A percentile compares a stretch with the other conserved stretches of the same genome.
These are phyloP conservation scores for Colletotrichum ledebouriae DNA, from an alignment of 2,329 filamentous ascomycete species.

Conservation along the genomic window DNA sequence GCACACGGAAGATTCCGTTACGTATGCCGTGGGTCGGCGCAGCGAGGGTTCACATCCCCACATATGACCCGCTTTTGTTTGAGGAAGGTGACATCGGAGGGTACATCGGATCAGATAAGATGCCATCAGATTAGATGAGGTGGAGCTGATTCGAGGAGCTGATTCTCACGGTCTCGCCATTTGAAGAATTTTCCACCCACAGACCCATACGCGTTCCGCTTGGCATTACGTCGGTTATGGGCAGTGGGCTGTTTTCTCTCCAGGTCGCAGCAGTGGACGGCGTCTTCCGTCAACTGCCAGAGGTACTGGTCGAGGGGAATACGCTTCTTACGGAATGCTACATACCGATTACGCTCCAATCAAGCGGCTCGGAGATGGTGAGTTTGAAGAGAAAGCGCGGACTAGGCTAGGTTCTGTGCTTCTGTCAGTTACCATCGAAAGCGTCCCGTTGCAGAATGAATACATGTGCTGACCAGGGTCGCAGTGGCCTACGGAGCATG, in stretches of 20 bases:
- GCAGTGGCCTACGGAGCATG: neutral
- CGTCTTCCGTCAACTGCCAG: constrained; percentile 1
- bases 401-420: neutral
- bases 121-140: constrained; percentile 39
- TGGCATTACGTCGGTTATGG: too few relatives aligned
- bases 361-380: neutral
- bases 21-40: constrained; percentile 6
- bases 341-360: constrained; percentile 4
- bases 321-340: neutral
- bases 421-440: neutral
- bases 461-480: neutral
- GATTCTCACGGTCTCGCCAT: too few relatives aligned
- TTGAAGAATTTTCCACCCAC: constrained; percentile 27
- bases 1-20: neutral
- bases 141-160: constrained; percentile 22
- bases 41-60: constrained; percentile 8
- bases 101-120: constrained; percentile 35
- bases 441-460: constrained; percentile 1
- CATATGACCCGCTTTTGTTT: constrained; percentile 8
- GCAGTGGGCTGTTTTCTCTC: constrained; percentile 11
- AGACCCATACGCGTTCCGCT: neutral
- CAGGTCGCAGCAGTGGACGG: constrained; percentile 6
- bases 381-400: neutral
- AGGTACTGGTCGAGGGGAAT: neutral
- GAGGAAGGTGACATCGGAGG: constrained; percentile 23